Evolutionary conservation across 148 eudicot genomes (phyloP), one percentile per base, ranked within the genome.

Genomic region (Amaranthus palmeri): DNA sequence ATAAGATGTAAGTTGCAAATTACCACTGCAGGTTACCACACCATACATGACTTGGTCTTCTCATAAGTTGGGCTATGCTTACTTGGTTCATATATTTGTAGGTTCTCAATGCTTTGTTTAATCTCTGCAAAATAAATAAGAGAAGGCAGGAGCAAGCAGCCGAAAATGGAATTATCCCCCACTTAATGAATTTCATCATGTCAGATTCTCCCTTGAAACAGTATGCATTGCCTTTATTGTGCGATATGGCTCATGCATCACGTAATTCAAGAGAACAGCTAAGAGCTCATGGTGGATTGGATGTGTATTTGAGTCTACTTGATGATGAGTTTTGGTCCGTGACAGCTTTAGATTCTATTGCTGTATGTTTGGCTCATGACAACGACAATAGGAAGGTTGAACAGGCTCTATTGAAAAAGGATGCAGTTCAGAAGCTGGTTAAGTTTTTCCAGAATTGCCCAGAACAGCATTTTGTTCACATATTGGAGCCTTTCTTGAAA

Each of bases 201-300:
- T 78, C 93, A 48, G 90, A 82, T 80, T 95, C 99, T 82, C 96
- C 97, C 61, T 75, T 95, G 77, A 92, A 84, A 78, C 97, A 89
- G 76, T 88, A 82, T 77, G 99, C 97, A 40, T 83, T 95, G 80
- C 99, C 99, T 48, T 80, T 95, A 71, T 80, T 95, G 68, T 95
- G 97, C 59, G 99, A 95, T 79, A 91, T 92, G 99, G 99, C 97
- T n/a, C 97, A 91, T 83, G 99, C 99, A 61, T 92, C 99, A 77
- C 97, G 99, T 66, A 92, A 90, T 74, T 92, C 99, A 57, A 88
- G 99, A 68, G 99, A 95, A 75, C 99, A 95, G 57, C 76, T 95
- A 69, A 81, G 97, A 76, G 97, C 99, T 66, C 99, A 95, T 77
- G 99, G 97, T 76, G 99, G 99, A 12, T 78, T 95, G 72, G 99